phyloP scores from a whole-genome alignment of 331 rosid genomes.

The Quercus tomentella region DNA sequence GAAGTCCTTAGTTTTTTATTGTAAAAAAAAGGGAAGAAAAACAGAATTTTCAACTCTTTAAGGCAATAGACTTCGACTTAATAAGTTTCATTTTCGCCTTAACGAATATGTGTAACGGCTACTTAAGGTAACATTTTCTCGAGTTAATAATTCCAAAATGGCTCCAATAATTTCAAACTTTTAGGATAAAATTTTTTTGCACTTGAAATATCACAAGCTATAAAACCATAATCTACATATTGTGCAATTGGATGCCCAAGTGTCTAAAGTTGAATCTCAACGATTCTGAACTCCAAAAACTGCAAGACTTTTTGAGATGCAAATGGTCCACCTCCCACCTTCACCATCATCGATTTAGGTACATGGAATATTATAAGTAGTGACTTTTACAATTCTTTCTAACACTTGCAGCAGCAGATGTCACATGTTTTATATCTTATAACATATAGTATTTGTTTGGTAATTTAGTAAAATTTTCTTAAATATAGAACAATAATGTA shows the following conservation, averaged over 20 bases:
- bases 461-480: neutral
- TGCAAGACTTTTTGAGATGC: conserved; percentile 2
- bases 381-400: neutral
- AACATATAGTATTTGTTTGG: neutral
- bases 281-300: neutral
- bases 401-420: neutral
- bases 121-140: neutral
- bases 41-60: too few relatives aligned
- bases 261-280: neutral
- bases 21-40: too few relatives aligned
- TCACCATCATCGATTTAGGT: neutral
- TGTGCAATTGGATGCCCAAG: conserved; percentile 17
- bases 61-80: too few relatives aligned
- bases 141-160: neutral
- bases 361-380: neutral
- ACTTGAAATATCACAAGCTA: neutral
- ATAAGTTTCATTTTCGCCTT: too few relatives aligned
- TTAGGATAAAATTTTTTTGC: neutral
- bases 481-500: neutral
- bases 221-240: neutral
- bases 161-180: neutral
- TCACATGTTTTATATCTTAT: neutral
- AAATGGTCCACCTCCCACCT: conserved; percentile 12
- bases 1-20: too few relatives aligned
- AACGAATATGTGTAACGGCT: neutral